A percentile compares a stretch with the other conserved stretches of the same genome.
These are phyloP conservation scores for Trichosporon ovoides DNA, from an alignment of 1,284 basidiomycete species.

Conservation along the genomic window DNA sequence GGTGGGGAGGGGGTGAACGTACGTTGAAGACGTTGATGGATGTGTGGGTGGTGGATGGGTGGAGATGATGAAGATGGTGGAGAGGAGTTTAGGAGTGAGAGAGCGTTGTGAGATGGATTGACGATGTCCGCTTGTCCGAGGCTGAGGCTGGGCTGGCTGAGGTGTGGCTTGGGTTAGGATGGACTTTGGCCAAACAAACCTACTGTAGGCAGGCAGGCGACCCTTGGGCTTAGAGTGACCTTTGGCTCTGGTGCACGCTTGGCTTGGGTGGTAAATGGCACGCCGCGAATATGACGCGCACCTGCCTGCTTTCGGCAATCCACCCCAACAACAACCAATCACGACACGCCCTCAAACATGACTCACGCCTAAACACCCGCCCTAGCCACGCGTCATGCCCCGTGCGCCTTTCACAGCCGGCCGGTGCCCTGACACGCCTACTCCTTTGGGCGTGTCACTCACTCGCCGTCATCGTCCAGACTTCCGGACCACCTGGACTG, in stretches of 20 bases:
- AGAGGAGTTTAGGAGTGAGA: too few relatives aligned
- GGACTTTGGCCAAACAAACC: constrained; percentile 3
- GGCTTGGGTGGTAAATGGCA: too few relatives aligned
- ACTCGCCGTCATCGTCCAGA: neutral
- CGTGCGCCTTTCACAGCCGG: neutral
- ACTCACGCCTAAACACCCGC: neutral
- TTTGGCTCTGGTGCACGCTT: too few relatives aligned
- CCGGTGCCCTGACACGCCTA: too few relatives aligned
- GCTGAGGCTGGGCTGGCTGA: too few relatives aligned
- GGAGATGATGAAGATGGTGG: neutral
- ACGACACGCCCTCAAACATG: neutral
- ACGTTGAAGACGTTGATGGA: constrained; percentile 3
- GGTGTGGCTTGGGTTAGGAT: too few relatives aligned
- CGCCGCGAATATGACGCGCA: neutral
- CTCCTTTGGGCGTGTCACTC: constrained; percentile 3
- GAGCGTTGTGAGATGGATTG: neutral
- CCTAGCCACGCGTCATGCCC: neutral
- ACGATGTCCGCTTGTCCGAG: neutral
- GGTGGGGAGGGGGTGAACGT: neutral
- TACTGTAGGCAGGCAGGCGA: too few relatives aligned
- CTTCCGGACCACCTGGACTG: neutral
- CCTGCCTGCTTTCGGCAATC: neutral
- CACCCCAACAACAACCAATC: neutral
- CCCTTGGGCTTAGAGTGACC: too few relatives aligned
- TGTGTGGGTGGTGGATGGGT: constrained; percentile 6